Evolutionary conservation across 345 rosid genomes (phyloP).

Genomic region (Lepidium didymum): DNA sequence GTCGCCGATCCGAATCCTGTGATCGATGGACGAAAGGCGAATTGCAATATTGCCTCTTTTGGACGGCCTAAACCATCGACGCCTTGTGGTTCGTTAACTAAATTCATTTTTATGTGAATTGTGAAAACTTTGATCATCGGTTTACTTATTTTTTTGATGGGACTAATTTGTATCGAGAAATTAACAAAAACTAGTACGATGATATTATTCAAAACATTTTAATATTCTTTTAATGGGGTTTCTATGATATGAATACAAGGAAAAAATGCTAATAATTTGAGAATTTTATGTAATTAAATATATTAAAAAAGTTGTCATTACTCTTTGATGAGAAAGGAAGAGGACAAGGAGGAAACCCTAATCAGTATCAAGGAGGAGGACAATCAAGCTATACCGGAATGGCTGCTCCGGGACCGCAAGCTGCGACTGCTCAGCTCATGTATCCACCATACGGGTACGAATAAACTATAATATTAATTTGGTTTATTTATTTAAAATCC

Average conservation of each 20-base stretch:
- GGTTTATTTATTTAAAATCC: background rate
- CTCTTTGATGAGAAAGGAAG: slow-evolving; percentile 39
- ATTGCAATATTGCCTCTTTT: slow-evolving; percentile 84
- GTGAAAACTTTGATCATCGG: background rate
- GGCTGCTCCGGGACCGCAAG: slow-evolving; percentile 37
- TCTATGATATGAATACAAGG: background rate
- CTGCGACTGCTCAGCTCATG: slow-evolving; percentile 35
- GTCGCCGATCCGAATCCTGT: slow-evolving; percentile 74
- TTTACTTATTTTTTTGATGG: background rate
- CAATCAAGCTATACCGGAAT: slow-evolving; percentile 44
- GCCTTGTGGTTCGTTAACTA: slow-evolving; percentile 50
- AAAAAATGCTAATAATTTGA: background rate
- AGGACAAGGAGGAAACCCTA: slow-evolving; percentile 53
- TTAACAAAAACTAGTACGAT: background rate
- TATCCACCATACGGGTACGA: slow-evolving; percentile 28
- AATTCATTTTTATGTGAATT: background rate
- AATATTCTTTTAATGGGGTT: background rate
- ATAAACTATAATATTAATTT: background rate
- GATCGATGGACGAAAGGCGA: slow-evolving; percentile 86
- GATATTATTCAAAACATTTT: background rate
- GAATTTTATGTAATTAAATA: background rate
- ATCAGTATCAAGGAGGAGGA: slow-evolving; percentile 45
- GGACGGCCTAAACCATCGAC: slow-evolving; percentile 86
- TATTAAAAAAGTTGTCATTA: background rate
- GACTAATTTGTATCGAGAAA: background rate